Base-by-base conservation (phyloP, 2,329 filamentous ascomycete genomes). In the Fusarium vanettenii region DNA sequence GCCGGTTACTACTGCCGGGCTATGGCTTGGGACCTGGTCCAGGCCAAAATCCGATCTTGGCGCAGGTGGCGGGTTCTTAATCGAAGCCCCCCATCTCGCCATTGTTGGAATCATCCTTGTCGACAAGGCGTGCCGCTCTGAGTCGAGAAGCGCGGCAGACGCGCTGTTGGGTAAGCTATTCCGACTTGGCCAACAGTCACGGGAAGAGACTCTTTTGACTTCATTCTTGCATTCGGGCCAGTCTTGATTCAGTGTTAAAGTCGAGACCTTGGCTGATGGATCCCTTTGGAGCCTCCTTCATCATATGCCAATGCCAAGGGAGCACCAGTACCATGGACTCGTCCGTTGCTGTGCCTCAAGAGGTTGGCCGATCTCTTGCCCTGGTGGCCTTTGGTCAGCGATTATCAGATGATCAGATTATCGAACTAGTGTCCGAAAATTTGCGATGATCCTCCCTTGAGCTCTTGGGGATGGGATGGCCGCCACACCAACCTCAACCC, bases 331-430 rank as follows among this genome's bases (percentile, higher is more conserved):
- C 27, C 5, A 41, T 37, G 18, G 33, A 13, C 10, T 37, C 31
- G 43, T 20, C n/a, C 50, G 39, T 39, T 50, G 35, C 68, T 69
- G 62, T 63, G 60, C 65, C 65, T 27, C 59, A 43, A 41, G 27
- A n/a, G 33, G 60, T 45, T 22, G 13, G 57, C 35, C 31, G 50
- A 64, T 69, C 65, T 64, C 39, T 48, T 25, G 39, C 61, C 43
- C 25, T 59, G 59, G 48, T 60, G 25, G 8, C 18, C 18, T 29
- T 62, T 69, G 48, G 48, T 8, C 48, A 52, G 48, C 48, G 48
- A 52, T 52, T 69, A 69, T 70, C 68, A 69, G 67, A 69, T 70
- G 57, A 70, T 70, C 66, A 70, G 68, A 70, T 69, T 43, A 65
- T 55, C 50, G 13, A 29, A 56, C 60, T 70, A 65, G 68, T 45